Percentiles rank a stretch among this genome's conserved stretches.
Evolutionary conservation across 352 stramenopile species (phyloP).

Genomic region (Phytophthora cryptogea): DNA sequence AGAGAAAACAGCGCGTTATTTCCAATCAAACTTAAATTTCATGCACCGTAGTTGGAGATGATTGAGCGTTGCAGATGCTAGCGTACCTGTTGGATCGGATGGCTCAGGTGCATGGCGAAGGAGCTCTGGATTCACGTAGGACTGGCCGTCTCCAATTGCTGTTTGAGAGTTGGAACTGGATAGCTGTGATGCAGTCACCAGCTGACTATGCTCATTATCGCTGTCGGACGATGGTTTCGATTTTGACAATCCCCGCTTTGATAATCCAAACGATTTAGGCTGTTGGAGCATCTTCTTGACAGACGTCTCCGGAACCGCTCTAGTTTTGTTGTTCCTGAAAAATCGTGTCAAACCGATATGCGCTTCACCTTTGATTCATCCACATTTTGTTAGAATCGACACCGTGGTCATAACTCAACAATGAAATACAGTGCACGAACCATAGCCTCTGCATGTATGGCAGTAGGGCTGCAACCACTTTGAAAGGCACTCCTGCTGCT

Average conservation of each 20-base stretch:
- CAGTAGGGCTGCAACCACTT: slow-evolving; percentile 95
- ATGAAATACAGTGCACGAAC: slow-evolving; percentile 33
- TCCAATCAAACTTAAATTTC: background rate
- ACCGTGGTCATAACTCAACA: background rate
- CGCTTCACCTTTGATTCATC: slow-evolving; percentile 56
- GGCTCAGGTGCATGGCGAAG: slow-evolving; percentile 35
- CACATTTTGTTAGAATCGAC: slow-evolving; percentile 6
- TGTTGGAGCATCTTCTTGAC: slow-evolving; percentile 37
- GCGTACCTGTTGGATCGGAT: slow-evolving; percentile 26
- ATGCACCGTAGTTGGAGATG: background rate
- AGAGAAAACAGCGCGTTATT: too few relatives aligned
- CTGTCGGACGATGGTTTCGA: slow-evolving; percentile 20
- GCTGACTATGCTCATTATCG: slow-evolving; percentile 25
- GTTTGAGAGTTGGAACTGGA: slow-evolving; percentile 25
- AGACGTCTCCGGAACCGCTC: slow-evolving; percentile 29
- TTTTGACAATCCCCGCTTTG: slow-evolving; percentile 32
- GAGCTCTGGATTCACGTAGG: slow-evolving; percentile 76
- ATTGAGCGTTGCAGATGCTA: background rate
- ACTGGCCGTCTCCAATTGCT: slow-evolving; percentile 80
- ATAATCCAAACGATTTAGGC: slow-evolving; percentile 48
- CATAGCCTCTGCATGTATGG: slow-evolving; percentile 65
- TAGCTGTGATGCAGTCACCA: slow-evolving; percentile 11
- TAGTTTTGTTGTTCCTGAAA: slow-evolving; percentile 79
- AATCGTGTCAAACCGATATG: slow-evolving; percentile 85
- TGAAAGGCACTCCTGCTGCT: slow-evolving; percentile 92